Evolutionary conservation across 2,329 filamentous ascomycete genomes (phyloP).

Genomic region (Rutstroemia sp.): DNA sequence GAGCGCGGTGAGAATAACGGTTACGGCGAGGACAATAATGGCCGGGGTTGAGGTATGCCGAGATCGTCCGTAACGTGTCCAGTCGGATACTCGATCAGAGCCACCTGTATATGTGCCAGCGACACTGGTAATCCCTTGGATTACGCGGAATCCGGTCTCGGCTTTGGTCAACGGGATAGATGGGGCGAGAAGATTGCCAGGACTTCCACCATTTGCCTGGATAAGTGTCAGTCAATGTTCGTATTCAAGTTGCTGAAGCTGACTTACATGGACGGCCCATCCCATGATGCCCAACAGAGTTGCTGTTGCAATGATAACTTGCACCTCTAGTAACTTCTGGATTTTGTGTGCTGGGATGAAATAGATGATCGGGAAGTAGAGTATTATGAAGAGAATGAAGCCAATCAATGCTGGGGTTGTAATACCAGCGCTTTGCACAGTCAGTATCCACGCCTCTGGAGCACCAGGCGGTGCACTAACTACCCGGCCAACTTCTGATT

Average conservation of each 20-base stretch:
- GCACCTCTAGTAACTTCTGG: neutral
- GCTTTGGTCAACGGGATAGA: neutral
- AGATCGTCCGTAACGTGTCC: neutral
- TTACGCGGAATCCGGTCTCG: neutral
- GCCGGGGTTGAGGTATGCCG: conserved; percentile 14
- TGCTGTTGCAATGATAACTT: neutral
- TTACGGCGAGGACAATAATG: conserved; percentile 32
- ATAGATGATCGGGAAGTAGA: neutral
- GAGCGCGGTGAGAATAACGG: conserved; percentile 29
- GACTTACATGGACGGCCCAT: neutral
- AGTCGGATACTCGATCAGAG: neutral
- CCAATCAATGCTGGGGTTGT: conserved; percentile 36
- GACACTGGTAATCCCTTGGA: neutral
- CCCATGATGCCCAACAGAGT: neutral
- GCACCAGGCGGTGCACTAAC: too few species aligned
- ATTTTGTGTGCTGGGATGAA: neutral
- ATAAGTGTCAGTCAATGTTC: neutral
- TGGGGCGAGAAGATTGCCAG: neutral
- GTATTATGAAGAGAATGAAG: conserved; percentile 25
- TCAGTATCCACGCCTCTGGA: conserved; percentile 31
- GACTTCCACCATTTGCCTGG: neutral
- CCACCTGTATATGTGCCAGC: neutral
- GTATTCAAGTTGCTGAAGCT: neutral
- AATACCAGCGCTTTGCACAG: conserved; percentile 22
- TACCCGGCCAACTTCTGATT: too few species aligned